Evolutionary conservation across 495 filamentous ascomycete genomes (phyloP).

Genomic region (Parathielavia hyrcaniae): DNA sequence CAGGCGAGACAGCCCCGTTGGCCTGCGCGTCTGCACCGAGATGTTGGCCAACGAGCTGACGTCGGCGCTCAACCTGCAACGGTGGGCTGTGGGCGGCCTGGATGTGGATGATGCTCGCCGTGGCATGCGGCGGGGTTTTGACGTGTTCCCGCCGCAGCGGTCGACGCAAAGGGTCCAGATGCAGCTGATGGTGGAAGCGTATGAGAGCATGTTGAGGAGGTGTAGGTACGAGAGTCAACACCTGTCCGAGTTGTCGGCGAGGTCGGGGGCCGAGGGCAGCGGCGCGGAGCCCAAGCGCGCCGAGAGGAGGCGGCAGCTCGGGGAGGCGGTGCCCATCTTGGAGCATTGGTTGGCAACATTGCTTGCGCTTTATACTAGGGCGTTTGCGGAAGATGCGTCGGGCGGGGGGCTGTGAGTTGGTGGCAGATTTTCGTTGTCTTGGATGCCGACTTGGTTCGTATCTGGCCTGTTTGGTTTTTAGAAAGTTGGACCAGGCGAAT

Average conservation of each 20-base stretch:
- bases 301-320: slow-evolving; percentile 5
- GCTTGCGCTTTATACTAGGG: slow-evolving; percentile 21
- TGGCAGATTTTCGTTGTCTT: neutral
- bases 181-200: slow-evolving; percentile 26
- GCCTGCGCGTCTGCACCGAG: slow-evolving; percentile 22
- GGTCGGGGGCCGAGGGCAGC: neutral
- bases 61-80: slow-evolving; percentile 2
- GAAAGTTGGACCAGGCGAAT: too few relatives aligned
- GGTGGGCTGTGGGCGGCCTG: neutral
- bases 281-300: neutral
- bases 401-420: neutral
- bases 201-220: slow-evolving; percentile 19
- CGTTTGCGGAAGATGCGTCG: slow-evolving; percentile 9
- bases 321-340: slow-evolving; percentile 2
- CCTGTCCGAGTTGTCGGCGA: neutral
- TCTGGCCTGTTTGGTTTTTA: too few relatives aligned
- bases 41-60: slow-evolving; percentile 22
- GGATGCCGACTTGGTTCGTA: too few relatives aligned
- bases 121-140: too few relatives aligned
- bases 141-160: too few relatives aligned
- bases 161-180: slow-evolving; percentile 10
- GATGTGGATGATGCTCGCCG: slow-evolving; percentile 8
- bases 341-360: slow-evolving; percentile 24
- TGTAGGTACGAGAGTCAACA: slow-evolving; percentile 9
- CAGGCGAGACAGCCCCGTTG: neutral